Base-by-base conservation (phyloP, 768 basidiomycete species). In the Termitomyces sp. region DNA sequence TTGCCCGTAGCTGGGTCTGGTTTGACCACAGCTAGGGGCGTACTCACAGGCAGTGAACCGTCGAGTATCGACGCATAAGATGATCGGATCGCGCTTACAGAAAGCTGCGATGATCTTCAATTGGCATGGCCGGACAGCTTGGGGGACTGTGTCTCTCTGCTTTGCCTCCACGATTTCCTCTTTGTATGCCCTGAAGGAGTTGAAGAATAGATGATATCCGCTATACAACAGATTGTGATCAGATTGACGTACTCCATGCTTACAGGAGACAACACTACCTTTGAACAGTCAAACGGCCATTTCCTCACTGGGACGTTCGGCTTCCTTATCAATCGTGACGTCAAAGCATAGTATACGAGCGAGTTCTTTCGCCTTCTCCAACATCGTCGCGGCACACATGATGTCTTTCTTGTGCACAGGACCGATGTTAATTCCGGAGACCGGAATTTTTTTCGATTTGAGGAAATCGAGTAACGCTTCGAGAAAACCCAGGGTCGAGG, bases 191-290 rank as follows among this genome's bases (percentile, higher is more conserved):
- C 86, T 97, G 77, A 98, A 98, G 18, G 92, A 84, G 68, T 98
- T 95, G 69, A 98, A 98, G 46, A 99, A 72, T 98, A 99, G 65
- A 99, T 98, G 69, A 98, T 98, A 72, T 97, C 94, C 61, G 96
- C 96, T 98, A 69, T 28, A 61, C 9, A 32, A 58, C 10, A 8
- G 33, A 52, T 35, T 26, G 42, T 35, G 5, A 49, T 59, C 33
- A 61, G 36, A 35, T 30, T 22, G 32, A 28, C 53, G 44, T 52
- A 48, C 18, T 36, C n/a, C 58, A 30, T 33, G 20, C 26, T 40
- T 12, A 26, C 35, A 47, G 30, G n/a, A n/a, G n/a, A n/a, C n/a
- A n/a, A n/a, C n/a, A n/a, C n/a, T n/a, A n/a, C n/a, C n/a, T n/a
- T n/a, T n/a, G n/a, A n/a, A n/a, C n/a, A n/a, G n/a, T n/a, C n/a